Evolutionary conservation across 257 asterid genomes (phyloP), one percentile per base, ranked within the genome.

Genomic region (Handroanthus guayacan): DNA sequence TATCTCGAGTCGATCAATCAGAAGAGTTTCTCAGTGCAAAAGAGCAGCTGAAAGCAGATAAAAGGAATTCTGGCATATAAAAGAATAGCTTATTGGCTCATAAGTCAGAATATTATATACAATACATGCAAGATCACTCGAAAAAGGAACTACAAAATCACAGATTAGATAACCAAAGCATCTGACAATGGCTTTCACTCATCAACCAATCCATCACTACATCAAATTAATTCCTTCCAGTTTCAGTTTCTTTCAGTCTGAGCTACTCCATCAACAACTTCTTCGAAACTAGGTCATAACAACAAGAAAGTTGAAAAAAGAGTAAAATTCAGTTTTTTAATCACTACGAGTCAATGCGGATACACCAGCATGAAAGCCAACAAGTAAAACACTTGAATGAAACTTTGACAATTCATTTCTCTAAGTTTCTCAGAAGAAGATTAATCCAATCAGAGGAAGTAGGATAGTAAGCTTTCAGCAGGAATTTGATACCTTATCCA

Each of bases 281-380:
- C 9, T 11, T 67, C 60, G 6, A 39, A 48, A 67, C n/a, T 9
- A 31, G 6, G 3, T 17, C 37, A 17, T 10, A 61, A 3, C 20
- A 67, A 34, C 17, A 56, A 57, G 62, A 62, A 41, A 43, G 44
- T 41, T 34, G 52, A 16, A 68, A 56, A 9, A 25, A 25, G 31
- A 16, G 47, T n/a, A 62, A 60, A 69, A 43, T 9, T 69, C 39
- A 38, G 60, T 13, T 50, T 37, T 56, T 43, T 50, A 76, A 67
- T 6, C 14, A 41, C 73, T 52, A 38, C 67, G 57, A 37, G 43
- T 75, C 72, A 64, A 51, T 20, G 67, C 17, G 45, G 74, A 51
- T 65, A 25, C 48, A 75, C 58, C 68, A 25, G 69, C 80, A 44
- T 67, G 62, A 14, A 62, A 67, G 25, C 64, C 70, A 71, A 62